Evolutionary conservation across 2,329 filamentous ascomycete genomes (phyloP), one percentile per base, ranked within the genome.

Genomic region (Coleophoma crateriformis): DNA sequence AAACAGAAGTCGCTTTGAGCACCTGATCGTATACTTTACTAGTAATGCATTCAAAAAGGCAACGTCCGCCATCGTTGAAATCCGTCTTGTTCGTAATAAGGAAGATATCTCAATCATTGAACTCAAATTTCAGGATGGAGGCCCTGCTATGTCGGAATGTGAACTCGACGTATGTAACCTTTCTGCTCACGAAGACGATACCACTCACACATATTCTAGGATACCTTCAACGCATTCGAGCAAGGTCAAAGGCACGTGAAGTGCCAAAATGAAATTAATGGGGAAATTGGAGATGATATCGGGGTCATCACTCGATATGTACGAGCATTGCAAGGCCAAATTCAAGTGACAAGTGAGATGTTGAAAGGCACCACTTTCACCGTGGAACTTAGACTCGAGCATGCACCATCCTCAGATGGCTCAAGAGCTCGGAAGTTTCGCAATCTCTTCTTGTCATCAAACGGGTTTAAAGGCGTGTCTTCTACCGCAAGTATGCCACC

Each of bases 361-460:
- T 58, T 55, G 1, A 61, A 57, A 52, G 59, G 59, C 3, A 59
- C 59, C 5, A 56, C 57, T 7, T 61, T 60, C 32, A 48, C 45
- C 1, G 48, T 61, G n/a, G 56, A 61, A 45, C 37, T 61, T 13
- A 54, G 54, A 5, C 58, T 60, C 27, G 51, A 55, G 20, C 55
- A 59, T 14, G 50, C 50, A 20, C 8, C 46, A 3, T 14, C 12
- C 12, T 17, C 37, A 5, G 33, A 13, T 15, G 7, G 12, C 2
- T 8, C 11, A 20, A 27, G 22, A 34, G 15, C 41, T 35, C 13
- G 13, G 12, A 17, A 17, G 22, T 20, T 42, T 35, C 20, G 13
- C 11, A 10, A 27, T 11, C n/a, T 43, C 12, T 15, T 39, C 35
- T 22, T 10, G 45, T 11, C 42, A 33, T 17, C 27, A 8, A 11